A percentile compares a stretch with the other conserved stretches of the same genome.
phyloP scores from a whole-genome alignment of 2,329 filamentous ascomycete species.

The Chrysosporium keratinophilum region DNA sequence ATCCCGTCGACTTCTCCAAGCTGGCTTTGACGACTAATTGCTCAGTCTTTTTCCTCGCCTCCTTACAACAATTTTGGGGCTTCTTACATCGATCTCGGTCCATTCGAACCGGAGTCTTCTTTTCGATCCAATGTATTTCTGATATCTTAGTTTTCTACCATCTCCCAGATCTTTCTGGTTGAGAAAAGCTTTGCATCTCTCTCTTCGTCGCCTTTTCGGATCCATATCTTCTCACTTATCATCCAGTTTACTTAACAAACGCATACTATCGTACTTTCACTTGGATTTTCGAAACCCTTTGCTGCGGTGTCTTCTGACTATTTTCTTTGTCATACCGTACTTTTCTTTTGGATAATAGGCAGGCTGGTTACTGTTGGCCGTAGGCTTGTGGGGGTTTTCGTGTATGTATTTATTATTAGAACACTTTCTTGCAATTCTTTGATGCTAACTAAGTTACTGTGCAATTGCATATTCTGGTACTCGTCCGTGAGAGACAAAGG shows the following conservation, averaged over 20 bases:
- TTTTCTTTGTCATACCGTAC: neutral
- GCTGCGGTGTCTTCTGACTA: neutral
- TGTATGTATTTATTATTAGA: neutral
- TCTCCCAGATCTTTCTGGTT: neutral
- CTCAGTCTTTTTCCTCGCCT: neutral
- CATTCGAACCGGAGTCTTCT: neutral
- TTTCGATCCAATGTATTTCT: neutral
- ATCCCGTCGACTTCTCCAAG: neutral
- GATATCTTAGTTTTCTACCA: neutral
- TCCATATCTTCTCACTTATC: neutral
- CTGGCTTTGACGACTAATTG: neutral
- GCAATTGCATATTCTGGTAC: no score
- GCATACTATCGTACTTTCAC: neutral
- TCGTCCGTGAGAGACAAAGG: no score
- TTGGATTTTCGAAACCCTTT: neutral
- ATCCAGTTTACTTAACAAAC: neutral
- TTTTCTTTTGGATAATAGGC: neutral
- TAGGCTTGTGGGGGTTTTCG: neutral
- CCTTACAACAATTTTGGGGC: neutral
- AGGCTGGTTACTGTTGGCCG: neutral
- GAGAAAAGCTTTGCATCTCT: neutral
- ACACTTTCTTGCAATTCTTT: neutral
- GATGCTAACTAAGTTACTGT: neutral
- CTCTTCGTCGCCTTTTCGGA: neutral
- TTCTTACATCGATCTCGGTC: neutral